Percentiles rank a stretch among this genome's conserved stretches.
These are phyloP conservation scores for Diutina scorzettiae DNA, from an alignment of 1,139 yeast species.

Conservation along the genomic window DNA sequence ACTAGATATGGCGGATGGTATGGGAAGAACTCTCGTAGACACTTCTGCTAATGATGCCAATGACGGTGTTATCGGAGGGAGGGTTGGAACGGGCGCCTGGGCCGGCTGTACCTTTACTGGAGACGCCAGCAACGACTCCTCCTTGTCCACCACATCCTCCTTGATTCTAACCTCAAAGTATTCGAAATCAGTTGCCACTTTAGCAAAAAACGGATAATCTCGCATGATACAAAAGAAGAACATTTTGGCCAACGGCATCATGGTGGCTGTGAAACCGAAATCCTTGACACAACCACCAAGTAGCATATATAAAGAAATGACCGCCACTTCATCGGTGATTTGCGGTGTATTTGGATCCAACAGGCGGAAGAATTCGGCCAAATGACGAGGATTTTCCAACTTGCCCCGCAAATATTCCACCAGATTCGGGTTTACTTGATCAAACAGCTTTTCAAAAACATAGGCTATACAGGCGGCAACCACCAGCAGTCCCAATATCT, in stretches of 20 bases:
- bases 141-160: not conserved
- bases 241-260: slow-evolving; percentile 54
- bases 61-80: too few species aligned
- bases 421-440: slow-evolving; percentile 19
- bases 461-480: slow-evolving; percentile 18
- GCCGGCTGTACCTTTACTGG: not conserved
- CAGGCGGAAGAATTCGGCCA: slow-evolving; percentile 38
- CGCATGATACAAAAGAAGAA: slow-evolving; percentile 49
- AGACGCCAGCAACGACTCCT: not conserved
- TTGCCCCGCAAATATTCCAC: slow-evolving; percentile 46
- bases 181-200: slow-evolving; percentile 25
- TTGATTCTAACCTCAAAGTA: not conserved
- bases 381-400: slow-evolving; percentile 28
- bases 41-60: not conserved
- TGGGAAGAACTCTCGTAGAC: not conserved
- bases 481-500: not conserved
- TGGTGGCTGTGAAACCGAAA: slow-evolving; percentile 61
- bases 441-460: slow-evolving; percentile 44
- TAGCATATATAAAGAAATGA: slow-evolving; percentile 35
- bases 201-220: slow-evolving; percentile 50
- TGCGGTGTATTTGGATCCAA: slow-evolving; percentile 25
- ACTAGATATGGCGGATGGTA: not conserved
- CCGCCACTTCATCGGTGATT: slow-evolving; percentile 4
- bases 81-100: not conserved
- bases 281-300: slow-evolving; percentile 67